These are phyloP conservation scores for Suhomyces yuchorum DNA, from an alignment of 1,139 yeast species.

Conservation along the genomic window DNA sequence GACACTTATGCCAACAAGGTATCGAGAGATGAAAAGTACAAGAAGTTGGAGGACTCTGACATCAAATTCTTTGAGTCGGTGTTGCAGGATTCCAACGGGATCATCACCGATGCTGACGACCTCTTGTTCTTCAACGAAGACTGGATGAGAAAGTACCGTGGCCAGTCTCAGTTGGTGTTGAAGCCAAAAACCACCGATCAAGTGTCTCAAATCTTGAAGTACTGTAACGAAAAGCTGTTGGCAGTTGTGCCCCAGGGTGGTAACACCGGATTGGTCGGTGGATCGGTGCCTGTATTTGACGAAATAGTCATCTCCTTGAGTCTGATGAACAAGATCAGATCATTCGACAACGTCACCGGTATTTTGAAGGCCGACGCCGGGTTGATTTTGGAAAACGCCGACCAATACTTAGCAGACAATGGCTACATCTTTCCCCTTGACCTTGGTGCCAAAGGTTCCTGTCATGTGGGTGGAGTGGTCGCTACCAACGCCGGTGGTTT, in stretches of 20 bases:
- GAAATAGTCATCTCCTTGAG: slow-evolving; percentile 77
- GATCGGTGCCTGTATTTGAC: slow-evolving; percentile 90
- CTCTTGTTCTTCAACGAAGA: slow-evolving; percentile 80
- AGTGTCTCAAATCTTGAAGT: slow-evolving; percentile 72
- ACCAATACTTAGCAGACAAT: slow-evolving; percentile 70
- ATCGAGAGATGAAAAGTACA: slow-evolving; percentile 47
- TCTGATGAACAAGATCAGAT: slow-evolving; percentile 74
- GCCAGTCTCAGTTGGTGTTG: slow-evolving; percentile 78
- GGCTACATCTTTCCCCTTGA: slow-evolving; percentile 94
- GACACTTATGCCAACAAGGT: slow-evolving; percentile 62
- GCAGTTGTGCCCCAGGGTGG: slow-evolving; percentile 99
- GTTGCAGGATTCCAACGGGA: slow-evolving; percentile 50
- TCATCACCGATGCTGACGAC: slow-evolving; percentile 60
- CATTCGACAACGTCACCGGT: slow-evolving; percentile 82
- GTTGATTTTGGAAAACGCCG: slow-evolving; percentile 83
- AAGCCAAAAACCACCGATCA: slow-evolving; percentile 86
- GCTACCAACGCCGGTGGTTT: slow-evolving; percentile 98
- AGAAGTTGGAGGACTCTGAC: slow-evolving; percentile 56
- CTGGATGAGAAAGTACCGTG: slow-evolving; percentile 94
- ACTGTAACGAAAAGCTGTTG: slow-evolving; percentile 74
- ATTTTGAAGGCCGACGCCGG: slow-evolving; percentile 91
- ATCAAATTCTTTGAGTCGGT: slow-evolving; percentile 62
- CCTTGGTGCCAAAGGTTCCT: slow-evolving; percentile 95
- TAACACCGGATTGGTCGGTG: slow-evolving; percentile 95
- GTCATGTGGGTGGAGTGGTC: slow-evolving; percentile 94